Evolutionary conservation across 2,329 filamentous ascomycete genomes (phyloP).

Genomic region (Fusarium pseudonygamai): DNA sequence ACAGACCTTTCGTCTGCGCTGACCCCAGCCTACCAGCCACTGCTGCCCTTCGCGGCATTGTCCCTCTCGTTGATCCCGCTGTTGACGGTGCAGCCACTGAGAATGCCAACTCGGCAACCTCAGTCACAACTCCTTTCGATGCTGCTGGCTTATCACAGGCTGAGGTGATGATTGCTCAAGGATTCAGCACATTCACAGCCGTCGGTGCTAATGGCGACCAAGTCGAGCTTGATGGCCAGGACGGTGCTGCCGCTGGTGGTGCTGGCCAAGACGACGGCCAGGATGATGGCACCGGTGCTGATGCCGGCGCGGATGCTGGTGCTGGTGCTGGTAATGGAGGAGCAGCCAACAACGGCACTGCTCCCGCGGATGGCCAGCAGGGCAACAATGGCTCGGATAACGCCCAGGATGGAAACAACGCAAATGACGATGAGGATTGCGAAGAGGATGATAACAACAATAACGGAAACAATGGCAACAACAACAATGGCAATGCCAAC

Average conservation of each 20-base stretch:
- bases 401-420: background rate
- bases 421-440: background rate
- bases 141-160: slow-evolving; percentile 72
- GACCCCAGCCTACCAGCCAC: slow-evolving; percentile 71
- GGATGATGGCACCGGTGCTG: slow-evolving; percentile 27
- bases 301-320: background rate
- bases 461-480: background rate
- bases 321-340: slow-evolving; percentile 5
- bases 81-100: slow-evolving; percentile 65
- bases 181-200: slow-evolving; percentile 69
- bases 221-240: slow-evolving; percentile 48
- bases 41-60: slow-evolving; percentile 69
- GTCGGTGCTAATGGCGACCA: slow-evolving; percentile 46
- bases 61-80: slow-evolving; percentile 73
- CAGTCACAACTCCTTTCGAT: slow-evolving; percentile 62
- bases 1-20: slow-evolving; percentile 69
- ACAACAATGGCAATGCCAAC: background rate
- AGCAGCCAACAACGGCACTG: slow-evolving; percentile 15
- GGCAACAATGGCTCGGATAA: background rate
- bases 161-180: slow-evolving; percentile 68
- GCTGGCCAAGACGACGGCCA: slow-evolving; percentile 55
- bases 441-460: background rate
- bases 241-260: slow-evolving; percentile 43
- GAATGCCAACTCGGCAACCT: slow-evolving; percentile 67
- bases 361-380: background rate